Evolutionary conservation across 805 yeast species (phyloP).

Genomic region (Barnettozyma wickerhamii): DNA sequence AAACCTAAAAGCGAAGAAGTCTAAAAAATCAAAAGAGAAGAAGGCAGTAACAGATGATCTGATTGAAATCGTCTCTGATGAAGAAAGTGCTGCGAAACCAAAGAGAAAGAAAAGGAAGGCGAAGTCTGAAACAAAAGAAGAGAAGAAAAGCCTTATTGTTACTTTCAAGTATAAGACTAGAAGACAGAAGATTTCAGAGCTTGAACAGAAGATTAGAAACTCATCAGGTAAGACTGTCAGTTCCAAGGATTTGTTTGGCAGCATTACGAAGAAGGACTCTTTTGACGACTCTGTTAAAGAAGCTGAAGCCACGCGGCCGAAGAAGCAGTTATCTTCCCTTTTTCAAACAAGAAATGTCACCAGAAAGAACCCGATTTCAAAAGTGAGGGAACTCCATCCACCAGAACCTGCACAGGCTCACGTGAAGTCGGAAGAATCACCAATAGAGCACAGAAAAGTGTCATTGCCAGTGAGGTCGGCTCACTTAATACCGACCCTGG

Average conservation of each 20-base stretch:
- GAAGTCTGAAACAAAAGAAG: not conserved
- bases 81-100: slow-evolving; percentile 1
- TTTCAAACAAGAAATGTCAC: slow-evolving; percentile 5
- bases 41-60: slow-evolving; percentile 3
- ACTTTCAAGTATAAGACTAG: slow-evolving; percentile 19
- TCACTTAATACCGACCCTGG: slow-evolving; percentile 1
- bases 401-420: slow-evolving; percentile 15
- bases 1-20: not conserved
- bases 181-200: slow-evolving; percentile 13
- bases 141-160: slow-evolving; percentile 5
- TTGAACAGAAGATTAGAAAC: slow-evolving; percentile 21
- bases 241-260: slow-evolving; percentile 17
- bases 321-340: slow-evolving; percentile 4
- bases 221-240: slow-evolving; percentile 13
- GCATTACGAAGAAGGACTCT: slow-evolving; percentile 4
- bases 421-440: slow-evolving; percentile 9
- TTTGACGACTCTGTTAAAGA: too few species aligned
- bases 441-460: slow-evolving; percentile 5
- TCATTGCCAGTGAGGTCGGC: slow-evolving; percentile 1
- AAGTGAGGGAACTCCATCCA: slow-evolving; percentile 16
- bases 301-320: not conserved
- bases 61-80: slow-evolving; percentile 17
- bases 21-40: not conserved
- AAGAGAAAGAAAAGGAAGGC: slow-evolving; percentile 3
- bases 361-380: slow-evolving; percentile 16